Evolutionary conservation across 2,329 filamentous ascomycete species (phyloP), one percentile per base, ranked within the genome.

Genomic region (Fusarium ambrosium): DNA sequence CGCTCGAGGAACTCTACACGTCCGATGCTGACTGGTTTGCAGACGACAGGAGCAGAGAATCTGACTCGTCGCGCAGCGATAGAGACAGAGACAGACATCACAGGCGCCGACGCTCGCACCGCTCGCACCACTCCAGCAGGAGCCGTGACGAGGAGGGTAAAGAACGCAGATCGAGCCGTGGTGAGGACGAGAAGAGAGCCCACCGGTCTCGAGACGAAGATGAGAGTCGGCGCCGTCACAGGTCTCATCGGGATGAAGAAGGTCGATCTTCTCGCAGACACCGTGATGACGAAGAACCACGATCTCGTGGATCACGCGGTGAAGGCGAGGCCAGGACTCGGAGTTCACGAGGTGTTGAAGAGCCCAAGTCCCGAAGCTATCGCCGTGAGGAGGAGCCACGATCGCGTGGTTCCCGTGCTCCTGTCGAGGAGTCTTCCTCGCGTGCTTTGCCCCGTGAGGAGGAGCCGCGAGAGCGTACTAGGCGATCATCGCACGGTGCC

Each of bases 11-110:
- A 78, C 81, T 85, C 83, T 79, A 82, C 79, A 81, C 82, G 81
- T 83, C 84, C 82, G 84, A 86, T 86, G 84, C 88, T 90, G 86
- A 90, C 88, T 84, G 86, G 80, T 87, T 84, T 82, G 83, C 84
- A 90, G 88, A 88, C 82, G 86, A 87, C 75, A 87, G 81, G 79
- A 81, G 79, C 78, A 84, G 81, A 79, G 82, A 84, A 70, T 78
- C 77, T 64, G 78, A 78, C 71, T 81, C 81, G 67, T 79, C 81
- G 55, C 81, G 78, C 73, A 72, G 82, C 73, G 83, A 85, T 70
- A 82, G 78, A 78, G 84, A 85, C 55, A 78, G 78, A 69, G 83
- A 85, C 58, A 81, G 81, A 73, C 84, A 83, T 69, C 84, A 84
- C 70, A 84, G 84, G 71, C 84, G 84, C 71, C 85, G 84, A 62